Percentiles rank a stretch among this genome's conserved stretches.
Evolutionary conservation across 352 stramenopile species (phyloP).

Genomic region (Phytopythium cucurbitacearum): DNA sequence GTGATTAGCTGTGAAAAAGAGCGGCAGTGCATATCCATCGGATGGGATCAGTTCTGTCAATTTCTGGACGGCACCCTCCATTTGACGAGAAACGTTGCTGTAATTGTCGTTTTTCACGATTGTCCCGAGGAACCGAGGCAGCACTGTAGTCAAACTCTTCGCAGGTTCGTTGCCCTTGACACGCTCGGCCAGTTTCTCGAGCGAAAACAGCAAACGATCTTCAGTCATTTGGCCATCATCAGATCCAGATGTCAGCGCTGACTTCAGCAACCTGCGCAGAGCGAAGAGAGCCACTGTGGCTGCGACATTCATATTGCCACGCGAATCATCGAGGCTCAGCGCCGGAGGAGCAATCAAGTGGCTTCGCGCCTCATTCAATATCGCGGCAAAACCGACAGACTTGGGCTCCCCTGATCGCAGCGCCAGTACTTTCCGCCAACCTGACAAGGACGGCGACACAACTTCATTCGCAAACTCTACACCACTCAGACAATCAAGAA

Average conservation of each 20-base stretch:
- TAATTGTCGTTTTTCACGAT: constrained; percentile 48
- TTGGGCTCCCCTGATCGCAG: constrained; percentile 14
- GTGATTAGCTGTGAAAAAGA: constrained; percentile 51
- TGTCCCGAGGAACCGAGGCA: constrained; percentile 50
- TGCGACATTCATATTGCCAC: constrained; percentile 2
- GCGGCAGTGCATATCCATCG: constrained; percentile 11
- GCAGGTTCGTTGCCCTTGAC: constrained; percentile 5
- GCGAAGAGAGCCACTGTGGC: constrained; percentile 50
- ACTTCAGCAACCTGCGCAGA: constrained; percentile 44
- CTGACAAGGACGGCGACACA: background rate
- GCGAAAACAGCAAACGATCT: constrained; percentile 46
- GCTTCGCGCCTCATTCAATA: constrained; percentile 35
- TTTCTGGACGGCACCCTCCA: constrained; percentile 13
- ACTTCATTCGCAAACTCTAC: constrained; percentile 4
- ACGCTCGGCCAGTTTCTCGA: constrained; percentile 51
- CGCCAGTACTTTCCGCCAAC: constrained; percentile 33
- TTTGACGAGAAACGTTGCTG: constrained; percentile 17
- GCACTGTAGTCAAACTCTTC: constrained; percentile 24
- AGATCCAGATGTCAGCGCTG: constrained; percentile 24
- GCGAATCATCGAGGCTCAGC: background rate
- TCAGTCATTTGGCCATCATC: constrained; percentile 24
- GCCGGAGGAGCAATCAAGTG: constrained; percentile 30
- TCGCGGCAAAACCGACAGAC: background rate
- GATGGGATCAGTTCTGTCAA: constrained; percentile 15
- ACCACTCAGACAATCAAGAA: constrained; percentile 11